Conservation (phyloP, 192 early-diverging fungal species). For the Dissophora globulifera region DNA sequence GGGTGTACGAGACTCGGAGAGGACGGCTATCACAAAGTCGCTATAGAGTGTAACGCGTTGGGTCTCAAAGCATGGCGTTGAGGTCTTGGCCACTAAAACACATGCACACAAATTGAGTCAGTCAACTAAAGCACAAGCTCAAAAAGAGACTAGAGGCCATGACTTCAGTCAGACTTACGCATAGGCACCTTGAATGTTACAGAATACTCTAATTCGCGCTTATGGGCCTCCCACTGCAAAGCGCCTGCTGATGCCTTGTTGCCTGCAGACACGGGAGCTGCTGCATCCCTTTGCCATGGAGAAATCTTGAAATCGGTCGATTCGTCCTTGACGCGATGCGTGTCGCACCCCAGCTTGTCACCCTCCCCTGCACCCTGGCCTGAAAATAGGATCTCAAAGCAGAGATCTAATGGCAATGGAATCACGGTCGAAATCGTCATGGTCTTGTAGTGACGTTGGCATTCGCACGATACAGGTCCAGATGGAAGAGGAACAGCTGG, state of each 20-base stretch:
- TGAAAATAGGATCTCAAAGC: slow-evolving; percentile 37
- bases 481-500: slow-evolving; percentile 1
- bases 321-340: slow-evolving; percentile 29
- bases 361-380: slow-evolving; percentile 20
- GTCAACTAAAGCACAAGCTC: too few species aligned
- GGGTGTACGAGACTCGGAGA: slow-evolving; percentile 20
- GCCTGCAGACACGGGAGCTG: too few species aligned
- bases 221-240: slow-evolving; percentile 5
- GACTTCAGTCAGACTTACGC: slow-evolving; percentile 9
- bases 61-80: slow-evolving; percentile 27
- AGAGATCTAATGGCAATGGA: slow-evolving; percentile 15
- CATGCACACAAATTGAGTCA: background rate
- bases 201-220: slow-evolving; percentile 28
- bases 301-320: slow-evolving; percentile 27
- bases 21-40: slow-evolving; percentile 16
- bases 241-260: background rate
- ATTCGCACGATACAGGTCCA: slow-evolving; percentile 13
- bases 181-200: slow-evolving; percentile 36
- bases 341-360: slow-evolving; percentile 6
- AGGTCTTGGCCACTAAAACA: slow-evolving; percentile 31
- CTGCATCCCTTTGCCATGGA: slow-evolving; percentile 11
- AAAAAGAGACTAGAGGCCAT: too few species aligned
- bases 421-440: slow-evolving; percentile 11
- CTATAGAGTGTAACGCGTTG: slow-evolving; percentile 10
- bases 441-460: slow-evolving; percentile 32